phyloP scores from a whole-genome alignment of 257 asterid genomes.

The Primulina eburnea region DNA sequence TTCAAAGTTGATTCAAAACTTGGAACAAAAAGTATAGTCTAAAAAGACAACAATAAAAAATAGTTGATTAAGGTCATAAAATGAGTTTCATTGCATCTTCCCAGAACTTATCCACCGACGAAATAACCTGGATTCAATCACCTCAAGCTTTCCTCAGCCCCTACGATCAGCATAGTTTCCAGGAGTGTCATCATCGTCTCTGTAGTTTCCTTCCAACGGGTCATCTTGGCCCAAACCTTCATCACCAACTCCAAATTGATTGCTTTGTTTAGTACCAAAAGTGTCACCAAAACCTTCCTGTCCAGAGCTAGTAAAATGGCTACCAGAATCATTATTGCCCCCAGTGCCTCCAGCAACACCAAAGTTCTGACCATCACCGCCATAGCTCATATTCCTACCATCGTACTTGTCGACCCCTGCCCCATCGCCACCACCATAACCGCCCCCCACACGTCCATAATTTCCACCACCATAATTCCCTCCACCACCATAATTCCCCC shows the following conservation, averaged over 20 bases:
- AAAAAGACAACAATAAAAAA: not conserved
- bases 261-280: not conserved
- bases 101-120: not conserved
- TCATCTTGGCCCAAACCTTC: slow-evolving; percentile 16
- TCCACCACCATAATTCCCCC: slow-evolving; percentile 10
- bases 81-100: slow-evolving; percentile 9
- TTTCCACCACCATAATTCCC: slow-evolving; percentile 6
- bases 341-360: slow-evolving; percentile 38
- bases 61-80: not conserved
- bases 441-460: slow-evolving; percentile 6
- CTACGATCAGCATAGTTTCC: slow-evolving; percentile 41
- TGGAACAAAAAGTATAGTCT: not conserved
- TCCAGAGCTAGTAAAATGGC: slow-evolving; percentile 16
- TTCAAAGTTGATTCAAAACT: not conserved
- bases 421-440: slow-evolving; percentile 20
- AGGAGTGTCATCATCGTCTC: slow-evolving; percentile 29
- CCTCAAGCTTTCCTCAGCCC: slow-evolving; percentile 22
- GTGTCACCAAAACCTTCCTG: slow-evolving; percentile 16
- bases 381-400: slow-evolving; percentile 20
- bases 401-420: slow-evolving; percentile 8
- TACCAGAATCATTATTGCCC: slow-evolving; percentile 3
- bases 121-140: not conserved
- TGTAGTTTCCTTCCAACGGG: slow-evolving; percentile 24
- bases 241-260: not conserved
- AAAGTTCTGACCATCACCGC: slow-evolving; percentile 25